Conservation (phyloP, 306 rosid species). For the Dalbergia cultrata region DNA sequence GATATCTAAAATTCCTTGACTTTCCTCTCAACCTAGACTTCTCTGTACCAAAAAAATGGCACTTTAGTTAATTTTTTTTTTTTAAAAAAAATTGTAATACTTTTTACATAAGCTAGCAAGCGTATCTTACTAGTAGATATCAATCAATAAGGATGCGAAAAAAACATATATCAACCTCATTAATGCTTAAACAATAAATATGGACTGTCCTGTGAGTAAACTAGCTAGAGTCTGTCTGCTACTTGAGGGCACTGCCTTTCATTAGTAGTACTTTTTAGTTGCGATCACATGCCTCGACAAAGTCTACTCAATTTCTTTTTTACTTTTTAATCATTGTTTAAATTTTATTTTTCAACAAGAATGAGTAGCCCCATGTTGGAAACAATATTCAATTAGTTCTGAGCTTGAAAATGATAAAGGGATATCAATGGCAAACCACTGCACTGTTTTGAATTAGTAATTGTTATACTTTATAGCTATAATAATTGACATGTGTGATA, state of each 20-base stretch:
- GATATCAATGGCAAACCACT: not conserved
- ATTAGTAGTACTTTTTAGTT: constrained; percentile 42
- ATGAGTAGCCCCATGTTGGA: not conserved
- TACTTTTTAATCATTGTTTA: not conserved
- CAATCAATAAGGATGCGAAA: not conserved
- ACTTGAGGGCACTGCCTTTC: constrained; percentile 27
- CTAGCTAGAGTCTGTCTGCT: not conserved
- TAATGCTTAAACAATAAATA: constrained; percentile 32
- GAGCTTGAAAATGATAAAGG: not conserved
- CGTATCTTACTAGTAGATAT: not conserved
- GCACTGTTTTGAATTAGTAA: not conserved
- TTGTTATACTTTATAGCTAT: too few relatives aligned
- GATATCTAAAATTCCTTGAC: too few relatives aligned
- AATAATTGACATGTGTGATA: not conserved
- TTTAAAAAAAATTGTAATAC: not conserved
- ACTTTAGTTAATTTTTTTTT: too few relatives aligned
- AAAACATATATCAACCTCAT: not conserved
- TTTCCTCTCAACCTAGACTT: too few relatives aligned
- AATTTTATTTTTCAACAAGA: not conserved
- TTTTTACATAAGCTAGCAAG: constrained; percentile 17
- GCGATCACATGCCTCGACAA: constrained; percentile 54
- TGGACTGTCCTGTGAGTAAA: not conserved
- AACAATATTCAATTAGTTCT: not conserved
- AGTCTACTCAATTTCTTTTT: constrained; percentile 25
- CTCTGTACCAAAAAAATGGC: too few relatives aligned